A percentile compares a stretch with the other conserved stretches of the same genome.
phyloP scores from a whole-genome alignment of 2,329 filamentous ascomycete species.

The Apiospora marii region DNA sequence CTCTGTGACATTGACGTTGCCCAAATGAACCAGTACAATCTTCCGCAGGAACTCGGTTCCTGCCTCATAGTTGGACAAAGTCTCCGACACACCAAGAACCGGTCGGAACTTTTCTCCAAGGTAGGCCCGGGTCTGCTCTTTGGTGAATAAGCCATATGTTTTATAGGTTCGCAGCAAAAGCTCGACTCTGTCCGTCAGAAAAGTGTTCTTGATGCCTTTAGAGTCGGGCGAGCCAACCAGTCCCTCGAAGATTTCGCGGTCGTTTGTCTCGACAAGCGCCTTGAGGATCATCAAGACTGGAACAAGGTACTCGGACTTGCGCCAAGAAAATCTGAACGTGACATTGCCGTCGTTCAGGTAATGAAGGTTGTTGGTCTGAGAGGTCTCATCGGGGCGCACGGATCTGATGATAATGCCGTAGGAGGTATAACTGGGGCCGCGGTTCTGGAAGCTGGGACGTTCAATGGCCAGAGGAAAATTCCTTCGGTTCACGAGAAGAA shows the following conservation, averaged over 20 bases:
- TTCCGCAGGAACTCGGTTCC: conserved; percentile 90
- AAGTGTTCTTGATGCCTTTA: conserved; percentile 84
- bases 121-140: conserved; percentile 82
- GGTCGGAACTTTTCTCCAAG: conserved; percentile 91
- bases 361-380: conserved; percentile 95
- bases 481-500: conserved; percentile 87
- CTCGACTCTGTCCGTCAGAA: conserved; percentile 94
- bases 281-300: conserved; percentile 97
- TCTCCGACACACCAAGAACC: conserved; percentile 83
- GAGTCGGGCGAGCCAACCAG: conserved; percentile 81
- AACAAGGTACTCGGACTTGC: conserved; percentile 96
- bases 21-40: conserved; percentile 91
- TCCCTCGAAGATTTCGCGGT: conserved; percentile 95
- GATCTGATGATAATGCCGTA: conserved; percentile 92
- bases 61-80: conserved; percentile 85
- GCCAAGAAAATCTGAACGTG: conserved; percentile 97
- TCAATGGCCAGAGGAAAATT: conserved; percentile 97
- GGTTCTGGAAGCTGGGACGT: conserved; percentile 86
- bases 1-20: conserved; percentile 83
- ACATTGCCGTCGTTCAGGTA: conserved; percentile 96
- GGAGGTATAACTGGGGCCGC: conserved; percentile 86
- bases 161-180: conserved; percentile 93
- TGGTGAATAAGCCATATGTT: conserved; percentile 83
- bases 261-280: conserved; percentile 93
- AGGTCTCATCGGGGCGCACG: conserved; percentile 96